Percentiles rank a stretch among this genome's conserved stretches.
Evolutionary conservation across 495 filamentous ascomycete species (phyloP).

Genomic region (Peziza echinospora): DNA sequence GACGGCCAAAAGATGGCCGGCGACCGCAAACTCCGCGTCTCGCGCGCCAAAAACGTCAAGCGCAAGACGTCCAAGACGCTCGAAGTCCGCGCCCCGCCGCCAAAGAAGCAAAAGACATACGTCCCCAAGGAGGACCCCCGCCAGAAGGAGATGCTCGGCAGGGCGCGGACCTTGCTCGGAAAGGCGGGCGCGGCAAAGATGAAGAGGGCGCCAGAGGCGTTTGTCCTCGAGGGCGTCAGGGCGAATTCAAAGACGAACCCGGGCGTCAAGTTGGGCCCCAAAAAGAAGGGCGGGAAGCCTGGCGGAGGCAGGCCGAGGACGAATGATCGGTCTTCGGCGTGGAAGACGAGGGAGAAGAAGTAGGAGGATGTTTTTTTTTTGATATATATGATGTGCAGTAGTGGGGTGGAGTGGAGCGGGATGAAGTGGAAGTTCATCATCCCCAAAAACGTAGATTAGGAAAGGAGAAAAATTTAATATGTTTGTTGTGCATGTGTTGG

Average conservation of each 20-base stretch:
- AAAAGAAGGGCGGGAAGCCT: conserved; percentile 35
- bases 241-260: conserved; percentile 45
- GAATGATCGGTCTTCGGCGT: conserved; percentile 40
- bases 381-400: too few species aligned
- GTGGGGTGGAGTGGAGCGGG: too few species aligned
- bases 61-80: conserved; percentile 33
- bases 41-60: conserved; percentile 53
- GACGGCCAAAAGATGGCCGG: conserved; percentile 84
- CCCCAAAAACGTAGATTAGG: too few species aligned
- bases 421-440: too few species aligned
- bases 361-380: conserved; percentile 10
- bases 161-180: conserved; percentile 65
- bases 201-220: conserved; percentile 21
- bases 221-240: conserved; percentile 72
- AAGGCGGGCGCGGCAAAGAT: conserved; percentile 50
- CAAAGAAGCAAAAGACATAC: conserved; percentile 27
- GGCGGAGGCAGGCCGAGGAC: conserved; percentile 29
- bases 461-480: too few species aligned
- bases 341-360: conserved; percentile 36
- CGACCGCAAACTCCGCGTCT: conserved; percentile 68
- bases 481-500: too few species aligned
- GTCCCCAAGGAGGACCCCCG: conserved; percentile 42
- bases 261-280: conserved; percentile 39
- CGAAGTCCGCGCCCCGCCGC: conserved; percentile 9
- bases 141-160: conserved; percentile 50